These are phyloP conservation scores for Penicillium brasilianum DNA, from an alignment of 2,329 filamentous ascomycete genomes.

Conservation along the genomic window DNA sequence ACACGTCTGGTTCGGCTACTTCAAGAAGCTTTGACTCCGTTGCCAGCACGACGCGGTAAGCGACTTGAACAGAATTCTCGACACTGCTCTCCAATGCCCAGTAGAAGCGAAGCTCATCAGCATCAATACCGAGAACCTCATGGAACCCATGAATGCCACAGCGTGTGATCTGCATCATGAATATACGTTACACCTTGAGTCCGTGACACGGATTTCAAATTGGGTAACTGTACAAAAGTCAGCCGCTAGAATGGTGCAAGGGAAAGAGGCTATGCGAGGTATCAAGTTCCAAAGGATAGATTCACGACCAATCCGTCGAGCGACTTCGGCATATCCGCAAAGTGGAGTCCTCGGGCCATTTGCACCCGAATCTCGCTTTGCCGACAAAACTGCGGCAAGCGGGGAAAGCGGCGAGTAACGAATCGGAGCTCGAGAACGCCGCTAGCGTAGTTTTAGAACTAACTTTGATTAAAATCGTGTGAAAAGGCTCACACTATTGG, in stretches of 20 bases:
- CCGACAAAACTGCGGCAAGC: neutral
- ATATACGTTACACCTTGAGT: neutral
- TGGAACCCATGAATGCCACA: conserved; percentile 34
- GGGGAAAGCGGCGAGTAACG: neutral
- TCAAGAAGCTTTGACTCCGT: conserved; percentile 6
- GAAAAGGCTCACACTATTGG: neutral
- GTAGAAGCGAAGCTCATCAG: conserved; percentile 30
- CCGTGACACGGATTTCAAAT: neutral
- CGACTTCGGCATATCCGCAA: conserved; percentile 6
- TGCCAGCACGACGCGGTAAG: conserved; percentile 25
- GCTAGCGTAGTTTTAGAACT: neutral
- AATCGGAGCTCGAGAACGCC: conserved; percentile 1
- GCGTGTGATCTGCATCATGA: conserved; percentile 25
- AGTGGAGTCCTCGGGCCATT: conserved; percentile 4
- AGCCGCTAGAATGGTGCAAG: neutral
- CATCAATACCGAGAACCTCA: conserved; percentile 30
- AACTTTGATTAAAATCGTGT: neutral
- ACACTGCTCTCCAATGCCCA: conserved; percentile 24
- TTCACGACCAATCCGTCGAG: neutral
- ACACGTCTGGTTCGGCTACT: neutral
- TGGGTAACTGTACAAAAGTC: neutral
- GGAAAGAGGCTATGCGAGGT: neutral
- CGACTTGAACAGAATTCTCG: conserved; percentile 16
- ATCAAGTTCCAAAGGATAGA: neutral
- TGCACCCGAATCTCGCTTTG: conserved; percentile 3